Base-by-base conservation (phyloP, 2,329 filamentous ascomycete genomes). In the Monascus ruber region DNA sequence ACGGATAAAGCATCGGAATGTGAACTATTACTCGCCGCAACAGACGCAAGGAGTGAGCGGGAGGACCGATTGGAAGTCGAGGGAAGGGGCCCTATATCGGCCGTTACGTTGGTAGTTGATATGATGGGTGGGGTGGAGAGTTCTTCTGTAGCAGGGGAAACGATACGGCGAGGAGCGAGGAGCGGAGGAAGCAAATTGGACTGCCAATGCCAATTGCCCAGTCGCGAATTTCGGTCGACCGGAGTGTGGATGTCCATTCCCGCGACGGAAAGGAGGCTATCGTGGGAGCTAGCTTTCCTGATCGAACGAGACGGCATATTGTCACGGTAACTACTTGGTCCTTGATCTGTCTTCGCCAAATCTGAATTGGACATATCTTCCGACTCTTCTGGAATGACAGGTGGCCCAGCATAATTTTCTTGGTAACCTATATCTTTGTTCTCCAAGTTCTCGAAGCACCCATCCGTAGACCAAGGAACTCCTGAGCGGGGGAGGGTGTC, bases 161-260 rank as follows among this genome's bases (percentile, higher is more conserved):
- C 58, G 47, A 72, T 64, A 38, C 69, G 66, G 10, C 64, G 65
- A 40, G 70, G 69, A 27, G 66, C 62, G 33, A 65, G 56, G 29
- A 54, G 44, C 5, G 48, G 46, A 39, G 56, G 69, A 68, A 41
- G 68, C 69, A 42, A 72, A 76, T 24, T 74, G 63, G 27, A 69
- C 67, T 37, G 72, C 57, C 44, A 77, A 54, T 24, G 51, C 52
- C 44, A 66, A 36, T 17, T 24, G 11, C 24, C 24, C 7, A 34
- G 25, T 34, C 67, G 11, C 80, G 76, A 42, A 91, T 73, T 52
- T 93, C 85, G 28, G 83, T 85, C 0, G 85, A 85, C 4, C 83
- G 76, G 70, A 0, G 83, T 87, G 58, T 94, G 87, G 36, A 94
- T 93, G 55, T 95, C 89, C 58, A 94, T 81, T 2, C 86, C 87